Base-by-base conservation (phyloP, 805 yeast genomes). In the Nakazawaea pomicola region DNA sequence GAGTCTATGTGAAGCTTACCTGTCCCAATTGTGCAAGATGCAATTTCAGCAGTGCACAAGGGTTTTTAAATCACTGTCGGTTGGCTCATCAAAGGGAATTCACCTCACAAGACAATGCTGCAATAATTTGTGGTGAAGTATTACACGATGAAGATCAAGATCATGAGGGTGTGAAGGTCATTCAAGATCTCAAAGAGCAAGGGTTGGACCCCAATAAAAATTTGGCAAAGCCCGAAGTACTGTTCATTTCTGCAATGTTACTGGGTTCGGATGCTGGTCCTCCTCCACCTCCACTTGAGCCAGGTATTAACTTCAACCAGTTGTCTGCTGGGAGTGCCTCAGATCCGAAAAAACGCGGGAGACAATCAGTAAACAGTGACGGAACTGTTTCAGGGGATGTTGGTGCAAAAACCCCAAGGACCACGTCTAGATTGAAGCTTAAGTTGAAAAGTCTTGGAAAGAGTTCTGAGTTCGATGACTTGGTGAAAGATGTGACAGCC, bases 41-140 rank as follows among this genome's bases (percentile, higher is more conserved):
- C 31, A 84, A 83, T 46, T 85, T 85, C 53, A 79, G 86, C 7
- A 76, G 84, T 11, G 86, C 89, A 0, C 93, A 85, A 54, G 93
- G 93, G 12, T 83, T 85, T 49, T 68, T 83, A 28, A 85, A 83
- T 56, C 95, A 85, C 57, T 75, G 83, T 40, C 67, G 93, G 44
- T 70, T 82, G 19, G 83, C 89, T 7, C 95, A 85, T 56, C 64
- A 75, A n/a, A 75, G 72, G 41, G 86, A 80, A 43, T 83, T 74
- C 47, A 72, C 80, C 5, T 76, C 83, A 7, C 91, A 83, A 51
- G 88, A 81, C 46, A 72, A 81, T 11, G 90, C 93, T 2, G 88
- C 90, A 0, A 58, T 79, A 47, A 68, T 67, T 17, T 81, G 87
- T 56, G 88, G 87, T 18, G 72, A 69, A 29, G 65, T 73, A 1